Evolutionary conservation across 257 asterid genomes (phyloP), one percentile per base, ranked within the genome.

Genomic region (Solanum raphanifolium): DNA sequence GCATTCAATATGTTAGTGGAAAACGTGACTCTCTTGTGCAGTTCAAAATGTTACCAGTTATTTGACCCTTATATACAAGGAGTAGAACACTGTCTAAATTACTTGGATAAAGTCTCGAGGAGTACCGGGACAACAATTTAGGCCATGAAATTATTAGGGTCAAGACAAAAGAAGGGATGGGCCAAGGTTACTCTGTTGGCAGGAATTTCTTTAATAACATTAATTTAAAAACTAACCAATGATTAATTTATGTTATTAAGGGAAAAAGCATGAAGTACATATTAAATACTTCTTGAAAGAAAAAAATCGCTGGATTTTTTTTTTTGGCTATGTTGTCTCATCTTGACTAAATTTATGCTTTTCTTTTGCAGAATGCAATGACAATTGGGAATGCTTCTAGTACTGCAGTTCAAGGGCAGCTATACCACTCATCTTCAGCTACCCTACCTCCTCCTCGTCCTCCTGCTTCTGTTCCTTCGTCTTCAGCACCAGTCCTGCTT

Each of bases 351-450:
- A 29, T 82, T 82, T 82, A 23, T 18, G 69, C 85, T 48, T 82
- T 10, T 82, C 85, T 71, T 46, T 88, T 87, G 90, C 98, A 95
- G 98, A 89, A 91, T 36, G 94, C 98, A 32, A 87, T 93, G 95
- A 91, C 91, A 88, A 87, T 91, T 46, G 97, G 95, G 79, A 92
- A 87, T 88, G 90, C 95, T 88, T 91, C 95, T 29, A 91, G 88
- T 87, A 84, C 95, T 86, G 89, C 92, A 87, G 87, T 90, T 34
- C 87, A 93, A 86, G 92, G 91, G 72, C 97, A 93, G 88, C 94
- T 90, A 41, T 93, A 89, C 90, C 93, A 88, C 55, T 74, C 93
- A 71, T 78, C 96, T 83, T 46, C 92, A 89, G 69, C 93, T 6
- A 78, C 88, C 84, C 88, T 88, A 68, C 69, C 91, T 43, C 87